These are phyloP conservation scores for Yamadazyma insecticola DNA, from an alignment of 805 yeast species.

Conservation along the genomic window DNA sequence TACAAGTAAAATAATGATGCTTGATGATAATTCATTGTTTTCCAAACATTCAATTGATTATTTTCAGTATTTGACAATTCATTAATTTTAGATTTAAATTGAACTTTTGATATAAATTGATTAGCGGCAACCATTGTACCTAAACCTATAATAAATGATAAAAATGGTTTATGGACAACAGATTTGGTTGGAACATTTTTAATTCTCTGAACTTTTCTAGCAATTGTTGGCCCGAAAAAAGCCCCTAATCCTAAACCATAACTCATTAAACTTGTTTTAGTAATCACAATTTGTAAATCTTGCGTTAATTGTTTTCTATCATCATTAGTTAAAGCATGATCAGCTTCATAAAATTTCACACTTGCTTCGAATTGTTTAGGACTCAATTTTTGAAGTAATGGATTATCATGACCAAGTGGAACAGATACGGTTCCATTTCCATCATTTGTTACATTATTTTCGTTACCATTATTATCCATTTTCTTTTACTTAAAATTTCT, in stretches of 20 bases:
- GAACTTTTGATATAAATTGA: conserved; percentile 20
- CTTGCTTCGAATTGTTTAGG: conserved; percentile 35
- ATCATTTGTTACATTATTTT: too few relatives aligned
- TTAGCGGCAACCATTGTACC: conserved; percentile 20
- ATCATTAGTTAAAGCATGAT: conserved; percentile 23
- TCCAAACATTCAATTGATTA: conserved; percentile 25
- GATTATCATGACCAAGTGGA: too few relatives aligned
- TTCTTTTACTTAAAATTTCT: too few relatives aligned
- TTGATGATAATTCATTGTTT: conserved; percentile 30
- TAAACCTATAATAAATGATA: conserved; percentile 29
- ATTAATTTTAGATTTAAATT: conserved; percentile 17
- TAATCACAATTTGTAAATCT: conserved; percentile 23
- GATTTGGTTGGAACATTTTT: conserved; percentile 1
- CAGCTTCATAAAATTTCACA: conserved; percentile 38
- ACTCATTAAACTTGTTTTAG: conserved; percentile 21
- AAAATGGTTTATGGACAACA: conserved; percentile 25
- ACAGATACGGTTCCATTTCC: too few relatives aligned
- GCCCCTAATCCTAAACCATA: conserved; percentile 21
- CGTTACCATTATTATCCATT: too few relatives aligned
- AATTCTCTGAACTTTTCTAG: conserved; percentile 8
- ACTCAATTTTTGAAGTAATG: conserved; percentile 22
- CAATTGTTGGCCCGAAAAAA: conserved; percentile 28
- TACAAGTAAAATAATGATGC: conserved; percentile 40
- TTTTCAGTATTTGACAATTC: conserved; percentile 10
- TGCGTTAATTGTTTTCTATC: conserved; percentile 28